Evolutionary conservation across 176 grass and related monocot genomes (phyloP), one percentile per base, ranked within the genome.

Genomic region (Triticum monococcum): DNA sequence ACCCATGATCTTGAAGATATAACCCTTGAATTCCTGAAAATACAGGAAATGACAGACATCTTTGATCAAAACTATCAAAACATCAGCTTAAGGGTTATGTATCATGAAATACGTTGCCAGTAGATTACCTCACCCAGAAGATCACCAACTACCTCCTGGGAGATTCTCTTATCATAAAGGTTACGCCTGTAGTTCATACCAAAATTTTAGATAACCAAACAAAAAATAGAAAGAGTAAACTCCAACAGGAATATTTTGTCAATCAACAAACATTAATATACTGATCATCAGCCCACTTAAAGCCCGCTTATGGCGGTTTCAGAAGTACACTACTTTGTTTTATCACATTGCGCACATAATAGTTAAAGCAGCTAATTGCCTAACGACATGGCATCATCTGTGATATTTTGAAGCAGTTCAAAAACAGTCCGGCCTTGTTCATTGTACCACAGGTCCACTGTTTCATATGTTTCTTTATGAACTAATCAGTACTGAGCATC

Each of bases 1-100:
- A 22, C 95, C 92, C 95, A 97, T 95, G 61, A 97, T 97, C 78
- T 97, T 97, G 85, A 97, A 97, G 3, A 95, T 89, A 8, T 97
- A 97, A n/a, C 95, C 95, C 83, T 91, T 97, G 91, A 97, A 95
- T 69, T 97, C 92, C 95, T 95, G 73, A 13, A 78, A 32, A 66
- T 6, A 81, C 8, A 32, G 9, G 72, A 87, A 83, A 2, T 46
- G 2, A 71, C 20, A 81, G 8, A 64, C 18, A 33, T 33, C 25
- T 62, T 22, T 59, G 56, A 54, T 9, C 50, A 73, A 16, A 59
- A 80, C 9, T 78, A 81, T 81, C 12, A 36, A 17, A n/a, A n/a
- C 6, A 6, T 10, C 13, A 20, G 48, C 1, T 26, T 0, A 64
- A 16, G 1, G 5, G 5, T 50, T 7, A 8, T 22, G 5, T 50